Evolutionary conservation across 768 basidiomycete genomes (phyloP).

Genomic region (Tremella fuciformis): DNA sequence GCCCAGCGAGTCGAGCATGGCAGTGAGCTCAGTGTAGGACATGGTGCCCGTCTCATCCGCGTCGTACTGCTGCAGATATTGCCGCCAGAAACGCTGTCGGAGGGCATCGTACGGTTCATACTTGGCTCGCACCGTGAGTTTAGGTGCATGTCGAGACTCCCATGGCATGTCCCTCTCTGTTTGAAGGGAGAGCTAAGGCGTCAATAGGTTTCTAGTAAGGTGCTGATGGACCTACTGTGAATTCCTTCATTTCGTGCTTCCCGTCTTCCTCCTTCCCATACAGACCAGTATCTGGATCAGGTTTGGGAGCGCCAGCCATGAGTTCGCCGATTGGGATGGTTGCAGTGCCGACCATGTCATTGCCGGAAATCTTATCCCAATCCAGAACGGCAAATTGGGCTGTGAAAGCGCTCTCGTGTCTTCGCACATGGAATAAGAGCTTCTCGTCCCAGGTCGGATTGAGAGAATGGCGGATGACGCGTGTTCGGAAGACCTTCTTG

Average conservation of each 20-base stretch:
- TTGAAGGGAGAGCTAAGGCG: constrained; percentile 58
- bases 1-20: constrained; percentile 94
- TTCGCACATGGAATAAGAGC: constrained; percentile 86
- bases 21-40: constrained; percentile 81
- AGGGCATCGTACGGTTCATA: constrained; percentile 93
- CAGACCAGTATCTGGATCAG: constrained; percentile 59
- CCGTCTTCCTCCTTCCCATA: constrained; percentile 60
- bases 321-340: constrained; percentile 70
- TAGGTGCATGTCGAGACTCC: constrained; percentile 70
- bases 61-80: constrained; percentile 86
- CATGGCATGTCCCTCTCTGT: constrained; percentile 65
- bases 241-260: constrained; percentile 67
- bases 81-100: constrained; percentile 84
- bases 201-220: background rate
- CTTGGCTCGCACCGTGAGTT: constrained; percentile 63
- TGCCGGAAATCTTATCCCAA: constrained; percentile 79
- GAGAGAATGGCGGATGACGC: constrained; percentile 53
- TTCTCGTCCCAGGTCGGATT: constrained; percentile 95
- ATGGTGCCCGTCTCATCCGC: constrained; percentile 71
- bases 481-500: constrained; percentile 91
- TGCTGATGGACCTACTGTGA: constrained; percentile 51
- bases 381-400: constrained; percentile 82
- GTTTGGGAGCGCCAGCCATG: constrained; percentile 65
- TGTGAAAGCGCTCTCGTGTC: constrained; percentile 75
- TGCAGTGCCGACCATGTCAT: constrained; percentile 83